These are phyloP conservation scores for Citrullus mucosospermus DNA, from an alignment of 306 rosid species.

Conservation along the genomic window DNA sequence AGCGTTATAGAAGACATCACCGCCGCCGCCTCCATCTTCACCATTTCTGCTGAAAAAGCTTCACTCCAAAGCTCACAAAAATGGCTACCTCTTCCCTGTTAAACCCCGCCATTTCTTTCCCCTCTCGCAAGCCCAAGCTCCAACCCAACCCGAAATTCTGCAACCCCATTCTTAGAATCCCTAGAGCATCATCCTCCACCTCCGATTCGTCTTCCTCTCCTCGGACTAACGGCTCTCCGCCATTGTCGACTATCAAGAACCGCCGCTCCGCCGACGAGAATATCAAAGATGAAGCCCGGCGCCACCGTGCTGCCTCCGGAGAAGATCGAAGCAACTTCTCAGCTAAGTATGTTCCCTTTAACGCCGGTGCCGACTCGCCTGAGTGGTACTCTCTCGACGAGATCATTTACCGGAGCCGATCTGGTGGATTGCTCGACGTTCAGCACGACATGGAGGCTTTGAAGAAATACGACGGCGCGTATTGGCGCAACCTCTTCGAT, in stretches of 20 bases:
- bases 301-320: conserved; percentile 15
- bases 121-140: conserved; percentile 15
- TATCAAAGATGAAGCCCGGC: conserved; percentile 70
- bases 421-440: conserved; percentile 70
- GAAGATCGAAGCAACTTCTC: conserved; percentile 21
- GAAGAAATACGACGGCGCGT: conserved; percentile 45
- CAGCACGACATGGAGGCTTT: conserved; percentile 63
- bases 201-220: conserved; percentile 17
- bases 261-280: conserved; percentile 39
- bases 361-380: conserved; percentile 25
- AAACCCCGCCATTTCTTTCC: conserved; percentile 29
- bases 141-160: neutral
- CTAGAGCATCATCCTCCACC: conserved; percentile 34
- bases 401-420: conserved; percentile 68
- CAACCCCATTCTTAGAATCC: conserved; percentile 3
- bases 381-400: conserved; percentile 81
- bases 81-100: conserved; percentile 39
- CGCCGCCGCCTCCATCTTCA: neutral
- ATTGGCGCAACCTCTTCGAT: conserved; percentile 63
- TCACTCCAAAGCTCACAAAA: neutral
- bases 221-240: conserved; percentile 5
- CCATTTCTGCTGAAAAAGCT: neutral
- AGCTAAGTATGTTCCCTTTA: conserved; percentile 70
- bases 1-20: no score
- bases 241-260: conserved; percentile 1